These are phyloP conservation scores for Penicillium subrubescens DNA, from an alignment of 495 filamentous ascomycete genomes.

Conservation along the genomic window DNA sequence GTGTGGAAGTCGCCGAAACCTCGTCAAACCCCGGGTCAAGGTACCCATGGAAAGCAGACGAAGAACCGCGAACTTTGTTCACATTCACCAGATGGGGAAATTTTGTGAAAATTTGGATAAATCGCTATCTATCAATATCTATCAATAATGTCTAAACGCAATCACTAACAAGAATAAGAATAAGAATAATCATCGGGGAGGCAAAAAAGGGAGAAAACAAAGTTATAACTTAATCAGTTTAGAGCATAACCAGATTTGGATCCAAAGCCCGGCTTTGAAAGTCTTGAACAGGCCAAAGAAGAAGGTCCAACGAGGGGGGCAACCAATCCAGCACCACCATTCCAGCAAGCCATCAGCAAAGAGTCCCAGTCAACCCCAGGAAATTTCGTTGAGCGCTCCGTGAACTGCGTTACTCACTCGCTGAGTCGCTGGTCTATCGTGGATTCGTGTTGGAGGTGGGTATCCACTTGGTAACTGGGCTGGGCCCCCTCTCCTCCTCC, in stretches of 20 bases:
- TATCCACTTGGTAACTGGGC: neutral
- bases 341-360: neutral
- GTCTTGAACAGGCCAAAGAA: too few species aligned
- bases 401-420: neutral
- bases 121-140: neutral
- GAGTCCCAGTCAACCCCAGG: neutral
- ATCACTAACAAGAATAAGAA: neutral
- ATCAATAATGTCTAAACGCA: neutral
- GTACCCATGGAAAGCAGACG: neutral
- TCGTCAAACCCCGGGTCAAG: neutral
- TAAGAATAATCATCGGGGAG: neutral
- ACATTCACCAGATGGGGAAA: too few species aligned
- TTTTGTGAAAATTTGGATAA: too few species aligned
- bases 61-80: neutral
- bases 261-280: neutral
- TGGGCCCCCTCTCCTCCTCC: neutral
- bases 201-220: neutral
- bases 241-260: neutral
- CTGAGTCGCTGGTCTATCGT: neutral
- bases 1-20: neutral
- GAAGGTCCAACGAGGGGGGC: neutral
- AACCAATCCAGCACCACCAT: neutral
- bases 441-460: neutral
- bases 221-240: neutral
- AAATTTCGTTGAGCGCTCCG: slow-evolving; percentile 1